Evolutionary conservation across 805 yeast species (phyloP).

Genomic region (Candida hispaniensis): DNA sequence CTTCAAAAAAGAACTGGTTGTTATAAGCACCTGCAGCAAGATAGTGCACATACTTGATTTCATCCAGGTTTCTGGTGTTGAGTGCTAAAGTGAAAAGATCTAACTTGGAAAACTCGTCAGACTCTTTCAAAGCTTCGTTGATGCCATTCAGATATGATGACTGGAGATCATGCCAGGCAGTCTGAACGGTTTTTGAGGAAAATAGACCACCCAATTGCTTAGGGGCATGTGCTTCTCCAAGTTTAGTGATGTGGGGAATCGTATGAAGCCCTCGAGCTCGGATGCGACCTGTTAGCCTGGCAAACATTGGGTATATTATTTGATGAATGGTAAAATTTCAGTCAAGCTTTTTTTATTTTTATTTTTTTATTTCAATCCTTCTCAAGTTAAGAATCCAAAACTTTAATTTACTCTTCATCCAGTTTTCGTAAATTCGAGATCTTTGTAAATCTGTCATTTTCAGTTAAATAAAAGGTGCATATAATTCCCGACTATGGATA

Average conservation of each 20-base stretch:
- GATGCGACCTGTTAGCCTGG: slow-evolving; percentile 3
- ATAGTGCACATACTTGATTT: slow-evolving; percentile 18
- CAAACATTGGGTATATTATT: slow-evolving; percentile 6
- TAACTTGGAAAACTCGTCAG: slow-evolving; percentile 17
- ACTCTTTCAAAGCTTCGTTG: slow-evolving; percentile 21
- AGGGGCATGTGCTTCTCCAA: slow-evolving; percentile 8
- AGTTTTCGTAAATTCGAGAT: too few relatives aligned
- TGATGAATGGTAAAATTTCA: neutral
- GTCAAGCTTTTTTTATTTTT: too few relatives aligned
- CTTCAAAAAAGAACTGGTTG: slow-evolving; percentile 68
- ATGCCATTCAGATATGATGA: slow-evolving; percentile 31
- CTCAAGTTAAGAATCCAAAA: too few relatives aligned
- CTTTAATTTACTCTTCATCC: too few relatives aligned
- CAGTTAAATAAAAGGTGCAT: too few relatives aligned
- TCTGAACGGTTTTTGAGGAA: slow-evolving; percentile 52
- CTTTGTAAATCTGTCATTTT: too few relatives aligned
- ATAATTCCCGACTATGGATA: too few relatives aligned
- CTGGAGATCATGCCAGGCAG: slow-evolving; percentile 80
- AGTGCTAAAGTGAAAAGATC: slow-evolving; percentile 19
- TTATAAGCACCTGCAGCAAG: slow-evolving; percentile 84
- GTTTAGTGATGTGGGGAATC: slow-evolving; percentile 8
- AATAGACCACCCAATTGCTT: slow-evolving; percentile 47
- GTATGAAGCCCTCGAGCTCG: slow-evolving; percentile 13
- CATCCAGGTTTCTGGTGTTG: slow-evolving; percentile 18
- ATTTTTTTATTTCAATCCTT: too few relatives aligned